Conservation (phyloP, 371 early-diverging fungal species). For the Globomyces sp. region DNA sequence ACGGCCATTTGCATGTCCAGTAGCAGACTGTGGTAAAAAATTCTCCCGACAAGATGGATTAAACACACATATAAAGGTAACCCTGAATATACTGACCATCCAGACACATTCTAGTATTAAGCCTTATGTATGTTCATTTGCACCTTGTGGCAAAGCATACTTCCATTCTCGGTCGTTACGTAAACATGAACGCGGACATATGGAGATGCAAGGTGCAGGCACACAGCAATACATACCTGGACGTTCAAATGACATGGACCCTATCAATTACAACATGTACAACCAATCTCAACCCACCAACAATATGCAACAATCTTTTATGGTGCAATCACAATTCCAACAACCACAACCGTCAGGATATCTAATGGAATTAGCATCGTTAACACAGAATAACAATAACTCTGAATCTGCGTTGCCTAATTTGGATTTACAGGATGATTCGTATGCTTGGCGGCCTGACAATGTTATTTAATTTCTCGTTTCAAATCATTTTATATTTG, state of each 20-base stretch:
- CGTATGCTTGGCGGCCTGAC: no score
- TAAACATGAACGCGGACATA: constrained; percentile 57
- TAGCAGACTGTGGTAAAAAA: constrained; percentile 69
- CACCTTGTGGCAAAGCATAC: constrained; percentile 70
- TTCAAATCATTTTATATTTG: no score
- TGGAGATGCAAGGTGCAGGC: not conserved
- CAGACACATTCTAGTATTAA: constrained; percentile 73
- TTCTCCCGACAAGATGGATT: constrained; percentile 88
- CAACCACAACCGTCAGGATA: constrained; percentile 6
- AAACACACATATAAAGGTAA: constrained; percentile 75
- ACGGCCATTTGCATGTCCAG: constrained; percentile 26
- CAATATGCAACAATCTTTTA: not conserved
- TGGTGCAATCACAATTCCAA: not conserved
- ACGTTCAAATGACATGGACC: not conserved
- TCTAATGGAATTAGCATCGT: constrained; percentile 12
- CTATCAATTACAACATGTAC: not conserved
- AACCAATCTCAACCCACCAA: not conserved
- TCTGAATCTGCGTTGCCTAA: no score
- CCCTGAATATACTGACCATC: not conserved
- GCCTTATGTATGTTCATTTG: constrained; percentile 63
- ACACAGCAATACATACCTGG: not conserved
- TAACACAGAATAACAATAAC: not conserved
- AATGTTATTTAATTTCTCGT: no score
- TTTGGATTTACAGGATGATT: no score
- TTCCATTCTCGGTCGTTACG: constrained; percentile 76